These are phyloP conservation scores for Trypanosomatidae sp. DNA, from an alignment of 208 protist species.

Conservation along the genomic window DNA sequence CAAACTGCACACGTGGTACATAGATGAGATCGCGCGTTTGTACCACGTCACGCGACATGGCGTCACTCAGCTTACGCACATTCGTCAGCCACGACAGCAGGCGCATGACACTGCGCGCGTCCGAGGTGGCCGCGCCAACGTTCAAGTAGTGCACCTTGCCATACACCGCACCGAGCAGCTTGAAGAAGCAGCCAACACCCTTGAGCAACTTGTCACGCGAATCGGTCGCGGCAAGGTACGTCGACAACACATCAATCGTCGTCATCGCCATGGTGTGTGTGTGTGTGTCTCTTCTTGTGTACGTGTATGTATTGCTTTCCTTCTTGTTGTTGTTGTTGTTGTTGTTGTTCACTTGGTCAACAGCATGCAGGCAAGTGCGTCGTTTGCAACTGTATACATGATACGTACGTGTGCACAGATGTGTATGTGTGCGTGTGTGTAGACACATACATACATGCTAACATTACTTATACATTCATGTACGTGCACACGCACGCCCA, in stretches of 20 bases:
- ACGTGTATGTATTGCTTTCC: too few species aligned
- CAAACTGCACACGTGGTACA: constrained; percentile 46
- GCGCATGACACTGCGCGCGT: constrained; percentile 50
- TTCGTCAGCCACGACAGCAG: constrained; percentile 54
- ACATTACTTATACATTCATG: too few species aligned
- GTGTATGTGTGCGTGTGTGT: too few species aligned
- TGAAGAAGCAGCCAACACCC: constrained; percentile 50
- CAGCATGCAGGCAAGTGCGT: too few species aligned
- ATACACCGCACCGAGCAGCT: constrained; percentile 24
- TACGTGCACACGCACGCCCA: too few species aligned
- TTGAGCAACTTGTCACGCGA: constrained; percentile 73
- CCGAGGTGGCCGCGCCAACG: constrained; percentile 37
- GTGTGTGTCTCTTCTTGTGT: too few species aligned
- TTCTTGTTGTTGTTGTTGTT: too few species aligned
- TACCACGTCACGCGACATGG: constrained; percentile 26
- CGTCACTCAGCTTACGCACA: constrained; percentile 34
- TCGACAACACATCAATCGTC: constrained; percentile 19
- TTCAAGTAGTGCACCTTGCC: constrained; percentile 27
- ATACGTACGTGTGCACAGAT: too few species aligned
- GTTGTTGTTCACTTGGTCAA: too few species aligned
- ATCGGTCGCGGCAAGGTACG: constrained; percentile 43
- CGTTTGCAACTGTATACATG: too few species aligned
- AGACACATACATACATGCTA: too few species aligned
- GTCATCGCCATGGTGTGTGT: too few species aligned
- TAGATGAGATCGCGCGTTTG: constrained; percentile 38